Percentiles rank a stretch among this genome's conserved stretches.
Conservation (phyloP, 768 basidiomycete genomes). For the Tylopilus felleus region DNA sequence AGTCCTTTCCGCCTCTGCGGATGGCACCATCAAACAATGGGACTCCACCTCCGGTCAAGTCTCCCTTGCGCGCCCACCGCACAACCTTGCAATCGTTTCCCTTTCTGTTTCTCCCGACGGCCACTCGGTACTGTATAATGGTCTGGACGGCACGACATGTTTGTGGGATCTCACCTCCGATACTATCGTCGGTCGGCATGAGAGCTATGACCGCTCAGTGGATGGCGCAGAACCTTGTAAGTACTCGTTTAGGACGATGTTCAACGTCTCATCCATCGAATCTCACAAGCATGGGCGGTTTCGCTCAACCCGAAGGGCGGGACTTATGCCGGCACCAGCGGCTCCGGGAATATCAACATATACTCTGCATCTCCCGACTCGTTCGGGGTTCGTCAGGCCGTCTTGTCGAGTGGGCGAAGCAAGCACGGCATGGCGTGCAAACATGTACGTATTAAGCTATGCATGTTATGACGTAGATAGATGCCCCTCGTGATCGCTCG, state of each 20-base stretch:
- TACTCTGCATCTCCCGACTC: conserved; percentile 65
- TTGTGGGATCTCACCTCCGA: conserved; percentile 71
- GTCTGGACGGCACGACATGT: conserved; percentile 77
- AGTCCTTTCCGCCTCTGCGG: conserved; percentile 70
- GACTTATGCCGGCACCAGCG: conserved; percentile 72
- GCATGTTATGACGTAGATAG: not conserved
- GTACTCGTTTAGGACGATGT: conserved; percentile 24
- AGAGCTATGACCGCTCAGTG: conserved; percentile 65
- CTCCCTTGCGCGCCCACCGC: conserved; percentile 57
- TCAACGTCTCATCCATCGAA: not conserved
- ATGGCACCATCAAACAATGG: conserved; percentile 76
- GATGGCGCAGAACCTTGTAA: conserved; percentile 65
- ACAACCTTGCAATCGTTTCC: conserved; percentile 83
- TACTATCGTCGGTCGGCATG: conserved; percentile 57
- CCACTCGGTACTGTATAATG: conserved; percentile 67
- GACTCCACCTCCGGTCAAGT: conserved; percentile 63
- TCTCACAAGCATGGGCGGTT: conserved; percentile 69
- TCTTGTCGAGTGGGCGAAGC: conserved; percentile 61
- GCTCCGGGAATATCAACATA: conserved; percentile 66
- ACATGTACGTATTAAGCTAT: conserved; percentile 47
- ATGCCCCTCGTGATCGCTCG: not conserved
- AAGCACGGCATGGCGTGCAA: conserved; percentile 77
- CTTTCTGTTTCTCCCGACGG: conserved; percentile 71
- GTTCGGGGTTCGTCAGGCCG: conserved; percentile 62
- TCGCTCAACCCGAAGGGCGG: conserved; percentile 73